Percentiles rank a stretch among this genome's conserved stretches.
These are phyloP conservation scores for Blastomyces silverae DNA, from an alignment of 2,329 filamentous ascomycete species.

Conservation along the genomic window DNA sequence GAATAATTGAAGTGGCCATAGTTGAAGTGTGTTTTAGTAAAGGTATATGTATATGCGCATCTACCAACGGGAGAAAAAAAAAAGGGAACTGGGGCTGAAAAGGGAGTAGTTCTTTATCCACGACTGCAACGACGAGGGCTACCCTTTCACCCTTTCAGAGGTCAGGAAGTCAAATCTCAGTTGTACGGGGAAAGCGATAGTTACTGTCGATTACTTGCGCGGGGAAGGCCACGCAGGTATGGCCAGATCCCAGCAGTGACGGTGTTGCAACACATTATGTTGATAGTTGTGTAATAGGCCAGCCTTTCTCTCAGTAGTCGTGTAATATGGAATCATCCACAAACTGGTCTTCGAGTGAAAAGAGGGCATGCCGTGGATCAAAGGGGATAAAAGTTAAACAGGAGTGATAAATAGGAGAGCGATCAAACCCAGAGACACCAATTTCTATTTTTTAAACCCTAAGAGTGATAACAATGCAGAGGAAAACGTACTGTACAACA, in stretches of 20 bases:
- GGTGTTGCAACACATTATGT: neutral
- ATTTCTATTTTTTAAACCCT: conserved; percentile 6
- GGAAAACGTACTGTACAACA: conserved; percentile 6
- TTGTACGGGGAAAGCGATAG: neutral
- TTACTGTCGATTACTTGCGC: neutral
- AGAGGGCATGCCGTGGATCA: neutral
- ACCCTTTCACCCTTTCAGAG: neutral
- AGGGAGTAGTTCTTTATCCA: neutral
- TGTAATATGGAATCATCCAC: neutral
- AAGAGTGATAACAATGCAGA: neutral
- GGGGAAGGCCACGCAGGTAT: neutral
- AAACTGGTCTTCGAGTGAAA: neutral
- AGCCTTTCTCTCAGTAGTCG: neutral
- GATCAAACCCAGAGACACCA: neutral
- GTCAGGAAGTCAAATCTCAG: neutral
- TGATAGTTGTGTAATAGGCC: neutral
- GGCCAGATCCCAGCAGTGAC: neutral
- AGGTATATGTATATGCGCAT: neutral
- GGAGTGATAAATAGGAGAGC: neutral
- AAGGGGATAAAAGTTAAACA: neutral
- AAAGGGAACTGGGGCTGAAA: neutral
- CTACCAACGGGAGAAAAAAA: neutral
- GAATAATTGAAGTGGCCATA: neutral
- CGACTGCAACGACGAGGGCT: neutral
- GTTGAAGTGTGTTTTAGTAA: neutral